These are phyloP conservation scores for Oropetium thomaeum DNA, from an alignment of 176 grass and related monocot genomes.

Conservation along the genomic window DNA sequence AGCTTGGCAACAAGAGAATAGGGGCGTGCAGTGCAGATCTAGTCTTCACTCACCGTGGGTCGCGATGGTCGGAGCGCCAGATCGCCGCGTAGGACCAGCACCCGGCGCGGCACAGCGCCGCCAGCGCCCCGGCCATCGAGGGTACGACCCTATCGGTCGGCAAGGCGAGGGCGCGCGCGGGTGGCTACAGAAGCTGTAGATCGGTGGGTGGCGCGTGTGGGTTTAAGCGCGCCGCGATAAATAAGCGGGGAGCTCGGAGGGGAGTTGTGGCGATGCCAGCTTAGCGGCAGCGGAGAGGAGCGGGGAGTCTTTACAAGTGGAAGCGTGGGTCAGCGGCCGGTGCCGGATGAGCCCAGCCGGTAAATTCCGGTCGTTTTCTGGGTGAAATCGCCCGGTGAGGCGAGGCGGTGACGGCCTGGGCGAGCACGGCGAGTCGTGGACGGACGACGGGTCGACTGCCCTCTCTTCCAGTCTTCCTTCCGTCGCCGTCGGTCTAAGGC, in stretches of 20 bases:
- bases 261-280: neutral
- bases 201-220: slow-evolving; percentile 2
- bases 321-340: neutral
- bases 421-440: neutral
- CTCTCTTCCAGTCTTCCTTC: neutral
- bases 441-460: neutral
- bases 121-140: slow-evolving; percentile 57
- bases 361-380: neutral
- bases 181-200: neutral
- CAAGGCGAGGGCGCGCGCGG: neutral
- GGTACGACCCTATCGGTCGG: neutral
- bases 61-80: slow-evolving; percentile 72
- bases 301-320: slow-evolving; percentile 14
- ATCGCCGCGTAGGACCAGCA: slow-evolving; percentile 88
- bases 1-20: neutral
- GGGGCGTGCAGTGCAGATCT: slow-evolving; percentile 5
- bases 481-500: neutral
- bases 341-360: neutral
- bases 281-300: neutral
- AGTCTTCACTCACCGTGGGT: slow-evolving; percentile 49
- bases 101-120: slow-evolving; percentile 57
- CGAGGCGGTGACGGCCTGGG: neutral
- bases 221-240: slow-evolving; percentile 34
- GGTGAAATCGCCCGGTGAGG: neutral
- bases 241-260: slow-evolving; percentile 15